Conservation (phyloP, 2,329 filamentous ascomycete species). For the Fusarium falciforme region DNA sequence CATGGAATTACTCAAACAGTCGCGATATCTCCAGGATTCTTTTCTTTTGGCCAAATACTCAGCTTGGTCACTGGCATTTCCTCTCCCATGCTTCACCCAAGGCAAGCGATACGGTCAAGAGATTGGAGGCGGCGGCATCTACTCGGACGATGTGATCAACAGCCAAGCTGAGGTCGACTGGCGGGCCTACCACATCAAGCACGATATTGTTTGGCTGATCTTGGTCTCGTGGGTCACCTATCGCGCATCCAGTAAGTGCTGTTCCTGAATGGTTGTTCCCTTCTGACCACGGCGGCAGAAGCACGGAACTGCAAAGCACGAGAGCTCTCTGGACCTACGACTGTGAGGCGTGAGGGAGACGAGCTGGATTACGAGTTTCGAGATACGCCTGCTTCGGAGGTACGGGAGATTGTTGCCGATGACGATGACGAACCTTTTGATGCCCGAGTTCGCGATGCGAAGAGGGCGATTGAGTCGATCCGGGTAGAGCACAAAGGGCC, state of each 20-base stretch:
- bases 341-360: not conserved
- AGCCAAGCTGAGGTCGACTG: conserved; percentile 12
- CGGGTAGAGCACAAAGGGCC: not conserved
- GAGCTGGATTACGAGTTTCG: conserved; percentile 18
- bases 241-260: not conserved
- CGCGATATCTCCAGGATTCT: too few relatives aligned
- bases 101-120: not conserved
- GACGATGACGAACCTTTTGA: not conserved
- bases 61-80: not conserved
- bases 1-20: not conserved
- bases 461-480: not conserved
- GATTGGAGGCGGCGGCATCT: not conserved
- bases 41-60: not conserved
- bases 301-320: not conserved
- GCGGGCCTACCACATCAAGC: not conserved
- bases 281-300: not conserved
- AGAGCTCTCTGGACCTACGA: not conserved
- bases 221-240: not conserved
- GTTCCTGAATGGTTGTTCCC: not conserved
- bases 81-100: not conserved
- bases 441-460: not conserved
- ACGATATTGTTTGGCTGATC: not conserved
- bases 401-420: not conserved
- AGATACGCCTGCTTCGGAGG: not conserved
- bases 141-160: conserved; percentile 5